Conservation (phyloP, 306 rosid species). For the Trichosanthes cucumerina region DNA sequence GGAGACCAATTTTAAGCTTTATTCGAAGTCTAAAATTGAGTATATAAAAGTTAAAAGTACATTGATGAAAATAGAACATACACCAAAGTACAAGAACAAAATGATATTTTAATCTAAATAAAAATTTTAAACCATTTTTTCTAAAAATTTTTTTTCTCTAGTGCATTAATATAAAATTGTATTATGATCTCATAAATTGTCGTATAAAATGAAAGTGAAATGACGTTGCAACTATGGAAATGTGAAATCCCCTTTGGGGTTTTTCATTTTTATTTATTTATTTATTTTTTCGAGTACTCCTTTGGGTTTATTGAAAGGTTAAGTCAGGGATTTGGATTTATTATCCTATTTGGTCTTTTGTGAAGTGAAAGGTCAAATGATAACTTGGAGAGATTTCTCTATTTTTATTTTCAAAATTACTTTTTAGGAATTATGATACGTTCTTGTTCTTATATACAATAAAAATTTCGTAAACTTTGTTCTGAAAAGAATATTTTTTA, state of each 20-base stretch:
- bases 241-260: background rate
- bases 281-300: too few relatives aligned
- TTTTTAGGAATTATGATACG: too few relatives aligned
- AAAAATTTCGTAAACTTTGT: too few relatives aligned
- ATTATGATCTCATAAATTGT: background rate
- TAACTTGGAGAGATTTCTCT: background rate
- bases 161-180: background rate
- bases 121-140: background rate
- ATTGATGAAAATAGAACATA: too few relatives aligned
- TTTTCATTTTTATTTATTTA: too few relatives aligned
- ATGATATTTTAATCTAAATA: too few relatives aligned
- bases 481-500: too few relatives aligned
- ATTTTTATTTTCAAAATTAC: background rate
- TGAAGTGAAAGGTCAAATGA: background rate
- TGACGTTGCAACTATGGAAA: background rate
- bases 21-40: too few relatives aligned
- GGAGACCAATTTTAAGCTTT: too few relatives aligned
- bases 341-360: background rate
- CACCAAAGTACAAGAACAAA: too few relatives aligned
- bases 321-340: background rate
- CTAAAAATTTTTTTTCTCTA: background rate
- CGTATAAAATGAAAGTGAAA: background rate
- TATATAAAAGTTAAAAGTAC: too few relatives aligned
- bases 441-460: too few relatives aligned
- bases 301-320: slow-evolving; percentile 5